Conservation (phyloP, 129 eudicot genomes). For the Arctium minus region DNA sequence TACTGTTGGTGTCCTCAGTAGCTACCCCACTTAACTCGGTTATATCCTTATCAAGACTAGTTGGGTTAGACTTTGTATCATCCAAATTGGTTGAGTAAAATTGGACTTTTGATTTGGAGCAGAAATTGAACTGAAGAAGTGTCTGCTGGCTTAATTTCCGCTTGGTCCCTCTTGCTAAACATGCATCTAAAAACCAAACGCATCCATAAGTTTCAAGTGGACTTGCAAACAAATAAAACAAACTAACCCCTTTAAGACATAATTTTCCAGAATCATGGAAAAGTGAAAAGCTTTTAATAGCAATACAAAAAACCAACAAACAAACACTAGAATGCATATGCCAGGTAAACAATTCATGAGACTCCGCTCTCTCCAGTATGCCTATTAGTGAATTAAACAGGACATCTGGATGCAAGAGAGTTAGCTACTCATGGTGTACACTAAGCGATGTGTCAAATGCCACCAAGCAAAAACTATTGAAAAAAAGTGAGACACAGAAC, state of each 20-base stretch:
- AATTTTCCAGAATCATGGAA: not conserved
- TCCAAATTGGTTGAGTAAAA: conserved; percentile 11
- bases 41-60: conserved; percentile 8
- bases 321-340: not conserved
- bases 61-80: conserved; percentile 17
- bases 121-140: conserved; percentile 73
- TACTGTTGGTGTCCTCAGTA: conserved; percentile 19
- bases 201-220: conserved; percentile 1
- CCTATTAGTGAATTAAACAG: not conserved
- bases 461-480: not conserved
- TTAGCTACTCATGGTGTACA: not conserved
- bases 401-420: not conserved
- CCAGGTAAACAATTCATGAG: not conserved
- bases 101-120: conserved; percentile 36
- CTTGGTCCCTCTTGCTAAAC: conserved; percentile 82
- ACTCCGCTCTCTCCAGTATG: not conserved
- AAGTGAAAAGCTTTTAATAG: not conserved
- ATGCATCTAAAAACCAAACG: conserved; percentile 57
- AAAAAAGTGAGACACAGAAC: not conserved
- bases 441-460: not conserved
- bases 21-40: not conserved
- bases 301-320: not conserved
- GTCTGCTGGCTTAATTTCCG: conserved; percentile 81
- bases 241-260: not conserved
- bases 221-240: conserved; percentile 4